These are phyloP conservation scores for Calonectria montana DNA, from an alignment of 2,329 filamentous ascomycete genomes.

Conservation along the genomic window DNA sequence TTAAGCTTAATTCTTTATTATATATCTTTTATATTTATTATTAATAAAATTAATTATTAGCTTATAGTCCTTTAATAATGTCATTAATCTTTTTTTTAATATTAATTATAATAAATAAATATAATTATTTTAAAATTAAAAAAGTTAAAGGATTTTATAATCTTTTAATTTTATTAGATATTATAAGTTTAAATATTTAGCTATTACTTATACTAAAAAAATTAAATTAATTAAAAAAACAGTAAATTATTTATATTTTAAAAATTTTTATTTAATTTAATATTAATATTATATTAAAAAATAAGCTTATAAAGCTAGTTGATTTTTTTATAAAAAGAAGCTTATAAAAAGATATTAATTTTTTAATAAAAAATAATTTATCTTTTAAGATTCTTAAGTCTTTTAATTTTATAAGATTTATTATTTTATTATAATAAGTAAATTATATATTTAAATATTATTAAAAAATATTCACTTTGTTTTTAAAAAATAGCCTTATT, in stretches of 20 bases:
- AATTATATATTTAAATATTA: too few species aligned
- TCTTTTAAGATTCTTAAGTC: too few species aligned
- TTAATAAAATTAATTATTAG: too few species aligned
- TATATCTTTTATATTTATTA: too few species aligned
- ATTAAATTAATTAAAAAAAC: neutral
- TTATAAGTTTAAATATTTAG: neutral
- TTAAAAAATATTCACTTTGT: neutral
- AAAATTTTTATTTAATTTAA: too few species aligned
- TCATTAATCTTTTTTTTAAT: too few species aligned
- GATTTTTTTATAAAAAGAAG: too few species aligned
- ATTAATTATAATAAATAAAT: neutral
- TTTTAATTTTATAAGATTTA: neutral
- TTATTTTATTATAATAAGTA: neutral
- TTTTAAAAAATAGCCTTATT: neutral
- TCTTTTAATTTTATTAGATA: neutral
- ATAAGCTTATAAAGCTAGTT: neutral
- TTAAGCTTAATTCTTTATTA: too few species aligned
- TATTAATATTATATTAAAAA: neutral
- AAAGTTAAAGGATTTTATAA: neutral
- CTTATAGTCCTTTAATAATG: too few species aligned
- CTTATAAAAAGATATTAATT: too few species aligned
- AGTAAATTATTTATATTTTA: neutral
- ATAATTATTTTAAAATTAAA: neutral
- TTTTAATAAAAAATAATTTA: too few species aligned
- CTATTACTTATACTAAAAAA: neutral